Conservation (phyloP, 192 early-diverging fungal species). For the Coemansia sp. region DNA sequence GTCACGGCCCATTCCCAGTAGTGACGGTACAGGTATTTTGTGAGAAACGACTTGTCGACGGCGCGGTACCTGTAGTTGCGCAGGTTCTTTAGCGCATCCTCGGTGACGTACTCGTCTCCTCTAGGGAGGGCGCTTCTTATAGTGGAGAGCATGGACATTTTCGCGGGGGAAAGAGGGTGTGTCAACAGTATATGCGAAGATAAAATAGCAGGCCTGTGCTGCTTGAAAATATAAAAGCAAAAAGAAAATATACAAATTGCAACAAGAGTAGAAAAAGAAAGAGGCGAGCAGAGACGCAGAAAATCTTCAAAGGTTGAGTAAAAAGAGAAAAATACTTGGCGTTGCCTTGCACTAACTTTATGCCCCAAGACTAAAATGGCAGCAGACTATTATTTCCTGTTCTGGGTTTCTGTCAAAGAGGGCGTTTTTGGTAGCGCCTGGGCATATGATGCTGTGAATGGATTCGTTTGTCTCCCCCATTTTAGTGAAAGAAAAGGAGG, state of each 20-base stretch:
- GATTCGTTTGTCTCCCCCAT: too few species aligned
- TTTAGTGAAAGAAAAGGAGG: too few species aligned
- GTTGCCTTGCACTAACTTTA: too few species aligned
- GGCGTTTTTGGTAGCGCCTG: too few species aligned
- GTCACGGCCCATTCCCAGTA: conserved; percentile 92
- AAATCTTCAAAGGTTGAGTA: background rate
- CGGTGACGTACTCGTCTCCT: conserved; percentile 63
- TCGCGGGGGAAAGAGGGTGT: background rate
- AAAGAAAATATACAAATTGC: conserved; percentile 7
- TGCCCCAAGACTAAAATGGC: background rate
- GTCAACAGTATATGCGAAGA: conserved; percentile 12
- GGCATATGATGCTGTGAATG: too few species aligned
- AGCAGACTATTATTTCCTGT: too few species aligned
- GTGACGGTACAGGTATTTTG: conserved; percentile 77
- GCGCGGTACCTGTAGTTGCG: conserved; percentile 77
- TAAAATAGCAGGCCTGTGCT: conserved; percentile 11
- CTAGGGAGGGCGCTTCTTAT: conserved; percentile 45
- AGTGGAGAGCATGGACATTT: background rate
- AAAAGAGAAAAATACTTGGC: background rate
- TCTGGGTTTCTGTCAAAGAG: too few species aligned
- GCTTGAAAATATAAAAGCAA: background rate
- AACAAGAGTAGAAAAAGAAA: background rate
- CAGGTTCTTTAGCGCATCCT: conserved; percentile 68
- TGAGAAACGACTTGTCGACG: conserved; percentile 80
- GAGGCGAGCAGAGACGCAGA: background rate